Evolutionary conservation across 306 rosid species (phyloP), one percentile per base, ranked within the genome.

Genomic region (Nissolia schottii): DNA sequence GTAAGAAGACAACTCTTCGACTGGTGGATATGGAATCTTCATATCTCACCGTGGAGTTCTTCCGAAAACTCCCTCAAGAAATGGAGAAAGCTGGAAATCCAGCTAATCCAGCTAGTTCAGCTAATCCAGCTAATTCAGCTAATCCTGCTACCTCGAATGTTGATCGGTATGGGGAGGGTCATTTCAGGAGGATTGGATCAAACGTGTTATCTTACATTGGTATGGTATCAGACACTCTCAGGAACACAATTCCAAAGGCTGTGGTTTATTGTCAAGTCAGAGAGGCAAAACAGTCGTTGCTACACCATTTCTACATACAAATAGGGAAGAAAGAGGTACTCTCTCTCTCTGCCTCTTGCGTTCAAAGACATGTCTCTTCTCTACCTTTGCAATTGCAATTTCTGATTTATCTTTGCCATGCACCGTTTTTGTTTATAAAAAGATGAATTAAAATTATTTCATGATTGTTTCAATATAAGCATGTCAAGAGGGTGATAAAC

Each of bases 1-100:
- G 99, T 78, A 91, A 86, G 89, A 94, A 88, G 87, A 77, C 96
- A 12, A 85, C 92, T 37, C 25, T 94, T 16, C 88, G 99, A 38
- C 88, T 94, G 41, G 97, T 94, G 78, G 99, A 94, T 78, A 94
- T 94, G 99, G 97, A 94, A 79, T 76, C 99, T 40, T 86, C 97
- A 1, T 94, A 91, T 77, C 81, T 94, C 77, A 94, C 99, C n/a
- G 99, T 85, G 64, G 99, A 94, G n/a, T 94, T 94, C 92, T 94
- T 94, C 63, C 74, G 99, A 29, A 89, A 55, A 75, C 99, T 94
- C 76, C 99, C 99, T 20, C 91, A 88, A 77, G 97, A 94, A 83
- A 67, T 86, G 79, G 98, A 94, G 81, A 91, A 63, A 77, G 81
- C 73, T 2, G 91, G 80, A 75, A 84, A 40, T 61, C 79, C 89